Conservation (phyloP, 2,329 filamentous ascomycete genomes). For the Talaromyces sp. region DNA sequence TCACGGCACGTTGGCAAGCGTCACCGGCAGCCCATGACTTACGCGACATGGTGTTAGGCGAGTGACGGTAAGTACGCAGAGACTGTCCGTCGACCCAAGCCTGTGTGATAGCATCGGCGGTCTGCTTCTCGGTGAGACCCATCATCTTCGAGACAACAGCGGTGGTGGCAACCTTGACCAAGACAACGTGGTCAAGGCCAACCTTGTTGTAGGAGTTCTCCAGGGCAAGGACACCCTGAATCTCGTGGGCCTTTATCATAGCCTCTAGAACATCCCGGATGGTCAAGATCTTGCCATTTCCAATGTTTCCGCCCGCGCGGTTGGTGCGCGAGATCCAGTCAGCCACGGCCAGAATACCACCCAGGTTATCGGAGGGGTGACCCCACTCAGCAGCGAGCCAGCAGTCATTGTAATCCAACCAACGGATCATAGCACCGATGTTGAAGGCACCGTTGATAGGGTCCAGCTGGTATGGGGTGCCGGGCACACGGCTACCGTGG, state of each 20-base stretch:
- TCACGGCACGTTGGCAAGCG: constrained; percentile 93
- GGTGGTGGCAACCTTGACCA: constrained; percentile 95
- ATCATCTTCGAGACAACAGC: constrained; percentile 96
- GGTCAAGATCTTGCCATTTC: constrained; percentile 77
- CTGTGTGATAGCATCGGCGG: constrained; percentile 92
- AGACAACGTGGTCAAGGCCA: constrained; percentile 93
- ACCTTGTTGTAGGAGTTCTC: constrained; percentile 99
- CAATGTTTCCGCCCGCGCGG: constrained; percentile 75
- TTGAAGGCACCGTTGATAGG: constrained; percentile 97
- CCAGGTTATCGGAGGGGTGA: constrained; percentile 96
- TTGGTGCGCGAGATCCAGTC: constrained; percentile 98
- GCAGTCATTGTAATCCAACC: constrained; percentile 99
- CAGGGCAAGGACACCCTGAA: constrained; percentile 93
- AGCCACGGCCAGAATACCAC: constrained; percentile 92
- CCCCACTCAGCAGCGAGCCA: constrained; percentile 99
- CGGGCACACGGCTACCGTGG: constrained; percentile 87
- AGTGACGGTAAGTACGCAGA: constrained; percentile 94
- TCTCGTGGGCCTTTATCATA: constrained; percentile 99
- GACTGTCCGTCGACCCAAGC: constrained; percentile 97
- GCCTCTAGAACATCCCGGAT: constrained; percentile 89
- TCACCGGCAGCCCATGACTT: constrained; percentile 99
- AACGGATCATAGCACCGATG: constrained; percentile 97
- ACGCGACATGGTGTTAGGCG: constrained; percentile 98
- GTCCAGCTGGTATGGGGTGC: constrained; percentile 91
- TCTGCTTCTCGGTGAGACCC: constrained; percentile 84